Evolutionary conservation across 805 yeast genomes (phyloP).

Genomic region (Wickerhamiella cacticola): DNA sequence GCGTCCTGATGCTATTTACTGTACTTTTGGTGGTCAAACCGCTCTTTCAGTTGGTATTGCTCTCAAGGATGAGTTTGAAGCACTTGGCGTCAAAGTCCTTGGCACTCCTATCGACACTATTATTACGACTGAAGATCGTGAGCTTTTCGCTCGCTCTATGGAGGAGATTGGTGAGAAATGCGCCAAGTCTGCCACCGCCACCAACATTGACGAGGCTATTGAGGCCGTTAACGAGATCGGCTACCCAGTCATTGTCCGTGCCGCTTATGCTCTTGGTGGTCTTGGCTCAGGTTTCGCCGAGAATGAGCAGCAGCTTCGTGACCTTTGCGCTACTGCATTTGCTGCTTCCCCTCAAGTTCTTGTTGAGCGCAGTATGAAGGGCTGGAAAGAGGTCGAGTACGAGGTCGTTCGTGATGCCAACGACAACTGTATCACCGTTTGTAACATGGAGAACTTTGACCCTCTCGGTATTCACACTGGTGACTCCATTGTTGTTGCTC

Average conservation of each 20-base stretch:
- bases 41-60: slow-evolving; percentile 93
- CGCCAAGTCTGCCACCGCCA: slow-evolving; percentile 84
- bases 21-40: slow-evolving; percentile 98
- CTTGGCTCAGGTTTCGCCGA: slow-evolving; percentile 96
- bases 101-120: slow-evolving; percentile 96
- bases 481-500: slow-evolving; percentile 97
- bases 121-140: slow-evolving; percentile 97
- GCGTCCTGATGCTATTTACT: slow-evolving; percentile 92
- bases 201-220: slow-evolving; percentile 67
- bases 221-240: slow-evolving; percentile 77
- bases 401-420: slow-evolving; percentile 97
- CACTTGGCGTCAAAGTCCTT: slow-evolving; percentile 82
- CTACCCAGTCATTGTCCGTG: slow-evolving; percentile 92
- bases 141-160: slow-evolving; percentile 87
- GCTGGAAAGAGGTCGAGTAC: slow-evolving; percentile 98
- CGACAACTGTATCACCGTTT: slow-evolving; percentile 96
- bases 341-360: slow-evolving; percentile 94
- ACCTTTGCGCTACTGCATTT: slow-evolving; percentile 79
- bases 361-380: slow-evolving; percentile 94
- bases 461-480: slow-evolving; percentile 98
- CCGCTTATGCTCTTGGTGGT: slow-evolving; percentile 96
- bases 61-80: slow-evolving; percentile 87
- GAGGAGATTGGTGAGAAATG: slow-evolving; percentile 91
- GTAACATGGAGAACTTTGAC: slow-evolving; percentile 98
- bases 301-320: slow-evolving; percentile 69